These are phyloP conservation scores for Kwoniella shandongensis DNA, from an alignment of 768 basidiomycete genomes.

Conservation along the genomic window DNA sequence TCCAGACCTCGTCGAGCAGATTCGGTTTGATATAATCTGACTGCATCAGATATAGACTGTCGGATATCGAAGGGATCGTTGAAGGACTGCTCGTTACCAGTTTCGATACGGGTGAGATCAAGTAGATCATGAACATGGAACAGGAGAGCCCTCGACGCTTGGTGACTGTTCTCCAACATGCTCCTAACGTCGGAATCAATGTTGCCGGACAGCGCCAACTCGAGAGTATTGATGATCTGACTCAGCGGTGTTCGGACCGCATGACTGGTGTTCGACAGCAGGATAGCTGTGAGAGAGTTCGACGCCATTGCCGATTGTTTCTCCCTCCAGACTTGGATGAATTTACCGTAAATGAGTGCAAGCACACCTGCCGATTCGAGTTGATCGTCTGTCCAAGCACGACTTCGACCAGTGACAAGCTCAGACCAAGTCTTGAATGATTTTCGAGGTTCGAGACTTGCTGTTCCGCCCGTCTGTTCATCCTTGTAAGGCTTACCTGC, in stretches of 20 bases:
- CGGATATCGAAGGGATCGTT: constrained; percentile 74
- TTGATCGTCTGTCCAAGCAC: constrained; percentile 78
- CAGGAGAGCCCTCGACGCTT: constrained; percentile 71
- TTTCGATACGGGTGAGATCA: constrained; percentile 75
- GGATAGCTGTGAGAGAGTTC: constrained; percentile 69
- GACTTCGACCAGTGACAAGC: constrained; percentile 65
- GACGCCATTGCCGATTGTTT: constrained; percentile 72
- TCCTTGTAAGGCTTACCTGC: constrained; percentile 70
- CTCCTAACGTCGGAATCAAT: constrained; percentile 72
- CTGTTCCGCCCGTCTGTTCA: constrained; percentile 51
- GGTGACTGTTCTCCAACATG: constrained; percentile 69
- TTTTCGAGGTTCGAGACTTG: constrained; percentile 68
- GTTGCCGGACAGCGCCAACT: constrained; percentile 74
- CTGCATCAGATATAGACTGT: constrained; percentile 64
- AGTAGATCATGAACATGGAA: constrained; percentile 83
- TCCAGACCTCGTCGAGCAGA: constrained; percentile 63
- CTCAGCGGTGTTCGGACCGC: constrained; percentile 62
- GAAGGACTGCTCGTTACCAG: constrained; percentile 70
- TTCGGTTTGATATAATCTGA: constrained; percentile 65
- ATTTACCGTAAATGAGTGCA: constrained; percentile 72
- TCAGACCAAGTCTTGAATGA: constrained; percentile 81
- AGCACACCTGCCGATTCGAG: constrained; percentile 77
- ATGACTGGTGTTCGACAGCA: constrained; percentile 78
- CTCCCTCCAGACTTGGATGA: constrained; percentile 82
- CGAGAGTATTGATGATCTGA: constrained; percentile 82